Evolutionary conservation across 371 early-diverging fungal genomes (phyloP).

Genomic region (Mucor irregularis): DNA sequence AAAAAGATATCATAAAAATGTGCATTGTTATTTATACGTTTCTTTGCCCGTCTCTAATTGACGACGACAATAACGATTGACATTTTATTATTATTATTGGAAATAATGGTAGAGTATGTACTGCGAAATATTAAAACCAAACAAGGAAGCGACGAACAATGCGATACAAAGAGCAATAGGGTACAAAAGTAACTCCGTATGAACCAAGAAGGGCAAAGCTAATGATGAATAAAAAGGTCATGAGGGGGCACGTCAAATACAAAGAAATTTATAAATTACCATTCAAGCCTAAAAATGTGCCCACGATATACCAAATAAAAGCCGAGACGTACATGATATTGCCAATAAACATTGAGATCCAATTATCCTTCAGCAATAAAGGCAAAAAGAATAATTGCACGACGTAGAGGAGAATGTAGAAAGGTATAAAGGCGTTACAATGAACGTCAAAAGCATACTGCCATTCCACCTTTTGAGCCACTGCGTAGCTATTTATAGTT

Average conservation of each 20-base stretch:
- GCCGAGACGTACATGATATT: constrained; percentile 84
- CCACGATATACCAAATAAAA: constrained; percentile 74
- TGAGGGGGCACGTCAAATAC: not conserved
- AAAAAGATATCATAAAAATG: too few species aligned
- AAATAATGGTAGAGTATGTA: constrained; percentile 74
- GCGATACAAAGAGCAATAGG: constrained; percentile 72
- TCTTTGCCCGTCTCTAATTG: too few species aligned
- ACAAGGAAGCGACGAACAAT: constrained; percentile 74
- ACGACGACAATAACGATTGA: too few species aligned
- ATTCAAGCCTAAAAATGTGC: constrained; percentile 87
- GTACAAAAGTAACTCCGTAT: constrained; percentile 85
- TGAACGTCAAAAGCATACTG: constrained; percentile 93
- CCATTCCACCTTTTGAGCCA: constrained; percentile 91
- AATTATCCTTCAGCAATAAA: constrained; percentile 64
- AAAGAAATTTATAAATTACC: constrained; percentile 54
- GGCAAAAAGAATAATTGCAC: constrained; percentile 88
- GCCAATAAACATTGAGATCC: constrained; percentile 80
- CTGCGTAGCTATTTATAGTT: constrained; percentile 71
- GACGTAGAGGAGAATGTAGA: constrained; percentile 82
- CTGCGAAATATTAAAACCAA: constrained; percentile 80
- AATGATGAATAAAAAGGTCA: not conserved
- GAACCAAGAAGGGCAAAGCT: constrained; percentile 89
- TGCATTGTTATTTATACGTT: too few species aligned
- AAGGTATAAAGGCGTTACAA: constrained; percentile 89
- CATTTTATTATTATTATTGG: not conserved